Conservation (phyloP, 1,284 basidiomycete species). For the Sparassis latifolia region DNA sequence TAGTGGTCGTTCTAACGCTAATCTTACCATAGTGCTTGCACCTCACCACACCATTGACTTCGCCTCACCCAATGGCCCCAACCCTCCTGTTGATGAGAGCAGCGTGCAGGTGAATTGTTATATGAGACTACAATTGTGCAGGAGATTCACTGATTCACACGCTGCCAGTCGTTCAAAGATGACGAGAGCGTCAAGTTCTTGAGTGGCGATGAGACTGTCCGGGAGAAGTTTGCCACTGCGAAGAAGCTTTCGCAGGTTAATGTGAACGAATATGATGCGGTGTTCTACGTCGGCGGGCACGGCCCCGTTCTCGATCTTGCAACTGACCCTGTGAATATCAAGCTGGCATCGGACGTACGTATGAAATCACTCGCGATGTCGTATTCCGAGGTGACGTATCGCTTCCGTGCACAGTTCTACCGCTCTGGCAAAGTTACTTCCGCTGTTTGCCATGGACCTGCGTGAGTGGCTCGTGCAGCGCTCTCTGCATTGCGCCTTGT, state of each 20-base stretch:
- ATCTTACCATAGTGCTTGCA: conserved; percentile 34
- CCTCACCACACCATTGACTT: conserved; percentile 59
- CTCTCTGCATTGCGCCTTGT: not conserved
- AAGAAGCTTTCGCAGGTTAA: conserved; percentile 59
- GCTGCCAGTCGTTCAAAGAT: conserved; percentile 44
- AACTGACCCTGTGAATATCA: conserved; percentile 47
- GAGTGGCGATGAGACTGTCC: conserved; percentile 44
- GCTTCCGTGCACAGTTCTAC: conserved; percentile 42
- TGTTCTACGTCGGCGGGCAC: conserved; percentile 78
- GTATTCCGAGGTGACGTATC: not conserved
- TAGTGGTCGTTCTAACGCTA: not conserved
- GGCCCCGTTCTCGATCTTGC: conserved; percentile 69
- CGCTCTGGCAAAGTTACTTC: conserved; percentile 48
- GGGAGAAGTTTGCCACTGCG: conserved; percentile 51
- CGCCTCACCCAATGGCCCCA: conserved; percentile 64
- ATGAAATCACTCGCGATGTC: not conserved
- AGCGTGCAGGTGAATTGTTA: conserved; percentile 42
- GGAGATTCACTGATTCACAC: not conserved
- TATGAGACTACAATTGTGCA: not conserved
- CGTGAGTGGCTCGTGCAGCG: conserved; percentile 22
- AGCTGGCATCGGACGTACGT: conserved; percentile 50
- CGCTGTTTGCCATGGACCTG: conserved; percentile 76
- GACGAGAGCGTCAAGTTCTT: conserved; percentile 60
- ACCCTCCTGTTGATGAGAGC: conserved; percentile 64
- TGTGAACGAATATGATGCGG: conserved; percentile 56